phyloP scores from a whole-genome alignment of 768 basidiomycete species.

The Coprinopsis marcescibilis region DNA sequence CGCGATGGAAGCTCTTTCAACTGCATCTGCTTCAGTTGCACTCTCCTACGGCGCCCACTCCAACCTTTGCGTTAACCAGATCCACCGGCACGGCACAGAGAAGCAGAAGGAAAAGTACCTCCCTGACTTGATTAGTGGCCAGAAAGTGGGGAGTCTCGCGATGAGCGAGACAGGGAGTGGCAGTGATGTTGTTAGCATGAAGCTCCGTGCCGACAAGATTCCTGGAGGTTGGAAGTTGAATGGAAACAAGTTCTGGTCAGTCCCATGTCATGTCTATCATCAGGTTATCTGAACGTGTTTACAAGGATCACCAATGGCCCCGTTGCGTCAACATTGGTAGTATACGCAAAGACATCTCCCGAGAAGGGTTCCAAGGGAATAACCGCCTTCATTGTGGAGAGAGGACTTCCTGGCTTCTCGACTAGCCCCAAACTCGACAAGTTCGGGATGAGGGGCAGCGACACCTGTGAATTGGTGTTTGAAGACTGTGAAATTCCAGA shows the following conservation, averaged over 20 bases:
- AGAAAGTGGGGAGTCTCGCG: slow-evolving; percentile 82
- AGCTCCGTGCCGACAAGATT: slow-evolving; percentile 71
- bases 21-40: slow-evolving; percentile 87
- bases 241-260: slow-evolving; percentile 91
- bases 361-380: slow-evolving; percentile 80
- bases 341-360: slow-evolving; percentile 87
- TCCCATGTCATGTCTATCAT: slow-evolving; percentile 2
- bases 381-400: slow-evolving; percentile 88
- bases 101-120: slow-evolving; percentile 83
- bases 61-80: slow-evolving; percentile 84
- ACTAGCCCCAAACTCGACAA: slow-evolving; percentile 91
- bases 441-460: slow-evolving; percentile 94
- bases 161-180: slow-evolving; percentile 94
- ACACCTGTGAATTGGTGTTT: slow-evolving; percentile 91
- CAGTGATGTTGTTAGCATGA: slow-evolving; percentile 96
- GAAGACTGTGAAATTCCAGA: slow-evolving; percentile 87
- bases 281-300: slow-evolving; percentile 3
- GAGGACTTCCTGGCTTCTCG: slow-evolving; percentile 76
- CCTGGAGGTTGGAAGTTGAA: slow-evolving; percentile 75
- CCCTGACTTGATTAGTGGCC: slow-evolving; percentile 71
- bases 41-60: slow-evolving; percentile 92
- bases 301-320: slow-evolving; percentile 94
- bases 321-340: slow-evolving; percentile 81
- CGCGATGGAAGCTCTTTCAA: slow-evolving; percentile 92
- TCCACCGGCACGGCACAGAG: slow-evolving; percentile 77